Base-by-base conservation (phyloP, 495 filamentous ascomycete species). In the Trichoderma orchidacearum region DNA sequence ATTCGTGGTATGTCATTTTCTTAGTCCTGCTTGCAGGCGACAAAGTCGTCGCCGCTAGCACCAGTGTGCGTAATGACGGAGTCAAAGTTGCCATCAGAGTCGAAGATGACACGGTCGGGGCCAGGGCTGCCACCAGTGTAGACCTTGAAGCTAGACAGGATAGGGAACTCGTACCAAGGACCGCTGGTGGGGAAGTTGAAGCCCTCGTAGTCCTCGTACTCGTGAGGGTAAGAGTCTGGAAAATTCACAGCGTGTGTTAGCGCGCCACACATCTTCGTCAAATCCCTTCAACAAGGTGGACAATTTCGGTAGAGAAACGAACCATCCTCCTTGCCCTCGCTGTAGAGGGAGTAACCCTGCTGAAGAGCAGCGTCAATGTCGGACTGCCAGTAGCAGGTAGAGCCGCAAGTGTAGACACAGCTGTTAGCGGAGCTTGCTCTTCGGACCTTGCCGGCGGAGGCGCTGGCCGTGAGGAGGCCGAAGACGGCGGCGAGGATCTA, bases 101-200 rank as follows among this genome's bases (percentile, higher is more conserved):
- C 41, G 66, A 89, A 83, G 50, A 90, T 69, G 48, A 90, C 80
- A n/a, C 86, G 76, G 64, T 89, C 85, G 9, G 85, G 66, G 1
- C 86, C 85, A 0, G 86, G 85, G 7, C 73, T 78, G 27, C 85
- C 84, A 54, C 85, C 83, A 34, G 61, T 72, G 61, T 86, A 90
- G 1, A 77, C 65, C 1, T 62, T 56, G 57, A 75, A 55, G 56
- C 69, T 73, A 53, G 61, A 72, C 62, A 86, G 58, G 56, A 90
- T 83, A 1, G 86, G 86, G 65, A 81, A 89, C 64, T 89, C 86
- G 59, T 86, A 84, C 70, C 82, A 89, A 0, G 84, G 81, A 1
- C 58, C 60, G 9, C 50, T 12, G 38, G 68, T 74, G 31, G 76
- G 71, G 70, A 90, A 89, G 55, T 67, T 69, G 66, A 89, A 87